Evolutionary conservation across 2,329 filamentous ascomycete genomes (phyloP).

Genomic region (Colletotrichum sidae): DNA sequence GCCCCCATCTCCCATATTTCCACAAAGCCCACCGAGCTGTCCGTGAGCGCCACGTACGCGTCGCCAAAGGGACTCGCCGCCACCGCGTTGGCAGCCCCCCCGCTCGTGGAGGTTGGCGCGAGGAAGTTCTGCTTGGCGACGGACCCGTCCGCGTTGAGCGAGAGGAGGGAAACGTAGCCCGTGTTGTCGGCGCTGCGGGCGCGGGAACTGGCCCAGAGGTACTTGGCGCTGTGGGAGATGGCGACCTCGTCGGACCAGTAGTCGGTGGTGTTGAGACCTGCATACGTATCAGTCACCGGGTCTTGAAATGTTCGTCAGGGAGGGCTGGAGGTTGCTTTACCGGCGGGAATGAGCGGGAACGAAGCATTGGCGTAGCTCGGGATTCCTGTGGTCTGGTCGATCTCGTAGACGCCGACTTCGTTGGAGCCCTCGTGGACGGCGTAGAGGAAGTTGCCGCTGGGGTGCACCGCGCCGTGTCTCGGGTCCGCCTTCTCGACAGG

Average conservation of each 20-base stretch:
- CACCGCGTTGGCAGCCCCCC: slow-evolving; percentile 49
- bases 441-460: not conserved
- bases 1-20: slow-evolving; percentile 47
- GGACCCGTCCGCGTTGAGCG: slow-evolving; percentile 41
- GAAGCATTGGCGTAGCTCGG: slow-evolving; percentile 2
- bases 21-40: slow-evolving; percentile 47
- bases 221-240: slow-evolving; percentile 1
- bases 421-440: slow-evolving; percentile 9
- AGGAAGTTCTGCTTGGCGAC: slow-evolving; percentile 47
- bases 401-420: not conserved
- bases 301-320: too few relatives aligned
- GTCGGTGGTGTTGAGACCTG: not conserved
- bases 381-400: not conserved
- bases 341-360: slow-evolving; percentile 8
- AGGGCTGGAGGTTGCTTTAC: not conserved
- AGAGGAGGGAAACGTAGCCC: slow-evolving; percentile 46
- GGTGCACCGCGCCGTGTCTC: not conserved
- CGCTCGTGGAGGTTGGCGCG: slow-evolving; percentile 44
- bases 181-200: not conserved
- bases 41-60: slow-evolving; percentile 46
- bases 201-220: not conserved
- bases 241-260: slow-evolving; percentile 3
- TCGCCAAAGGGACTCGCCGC: slow-evolving; percentile 46
- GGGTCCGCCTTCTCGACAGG: not conserved
- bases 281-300: not conserved